A percentile compares a stretch with the other conserved stretches of the same genome.
Conservation (phyloP, 768 basidiomycete species). For the Kwoniella dejecticola region DNA sequence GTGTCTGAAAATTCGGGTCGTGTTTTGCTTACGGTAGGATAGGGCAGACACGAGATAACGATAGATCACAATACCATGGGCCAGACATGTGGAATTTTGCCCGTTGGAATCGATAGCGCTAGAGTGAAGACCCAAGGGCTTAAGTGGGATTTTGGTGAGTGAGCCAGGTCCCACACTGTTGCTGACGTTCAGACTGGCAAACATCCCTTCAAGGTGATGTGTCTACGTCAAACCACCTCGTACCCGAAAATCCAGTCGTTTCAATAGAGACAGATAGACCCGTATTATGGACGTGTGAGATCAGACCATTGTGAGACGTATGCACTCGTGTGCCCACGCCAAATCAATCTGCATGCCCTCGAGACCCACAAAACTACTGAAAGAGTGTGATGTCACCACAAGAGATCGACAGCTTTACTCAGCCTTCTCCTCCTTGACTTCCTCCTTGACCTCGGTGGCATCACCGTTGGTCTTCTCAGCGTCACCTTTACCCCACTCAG, state of each 20-base stretch:
- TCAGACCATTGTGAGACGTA: conserved; percentile 15
- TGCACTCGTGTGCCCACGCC: background rate
- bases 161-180: background rate
- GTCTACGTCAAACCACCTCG: conserved; percentile 91
- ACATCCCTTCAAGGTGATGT: conserved; percentile 83
- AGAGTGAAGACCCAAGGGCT: conserved; percentile 79
- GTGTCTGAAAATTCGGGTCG: conserved; percentile 32
- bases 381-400: conserved; percentile 1
- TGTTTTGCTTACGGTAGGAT: background rate
- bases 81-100: conserved; percentile 90
- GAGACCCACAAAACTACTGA: conserved; percentile 5
- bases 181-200: conserved; percentile 60
- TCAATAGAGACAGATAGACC: conserved; percentile 75
- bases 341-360: conserved; percentile 28
- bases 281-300: conserved; percentile 71
- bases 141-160: conserved; percentile 81
- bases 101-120: conserved; percentile 77
- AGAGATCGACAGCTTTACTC: conserved; percentile 9
- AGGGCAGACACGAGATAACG: conserved; percentile 81
- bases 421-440: conserved; percentile 25
- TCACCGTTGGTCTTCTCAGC: conserved; percentile 33
- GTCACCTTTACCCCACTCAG: conserved; percentile 70
- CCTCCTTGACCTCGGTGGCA: conserved; percentile 34
- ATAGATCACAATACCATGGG: conserved; percentile 76
- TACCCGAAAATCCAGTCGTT: conserved; percentile 67